Percentiles rank a stretch among this genome's conserved stretches.
phyloP scores from a whole-genome alignment of 352 stramenopile species.

The Phytophthora fragariaefolia region DNA sequence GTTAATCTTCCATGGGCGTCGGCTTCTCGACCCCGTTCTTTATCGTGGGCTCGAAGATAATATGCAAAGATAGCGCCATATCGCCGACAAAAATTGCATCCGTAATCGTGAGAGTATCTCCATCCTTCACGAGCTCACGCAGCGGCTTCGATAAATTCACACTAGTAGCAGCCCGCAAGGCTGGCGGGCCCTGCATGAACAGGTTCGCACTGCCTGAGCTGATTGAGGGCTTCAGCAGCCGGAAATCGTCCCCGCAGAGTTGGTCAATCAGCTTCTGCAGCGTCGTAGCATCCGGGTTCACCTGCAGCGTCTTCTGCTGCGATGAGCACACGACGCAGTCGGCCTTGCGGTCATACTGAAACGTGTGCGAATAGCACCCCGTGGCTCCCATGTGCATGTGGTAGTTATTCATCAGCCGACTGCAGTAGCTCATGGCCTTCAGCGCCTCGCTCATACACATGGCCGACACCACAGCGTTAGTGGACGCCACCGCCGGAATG shows the following conservation, averaged over 20 bases:
- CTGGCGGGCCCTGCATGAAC: constrained; percentile 83
- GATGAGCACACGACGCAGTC: constrained; percentile 90
- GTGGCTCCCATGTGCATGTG: constrained; percentile 98
- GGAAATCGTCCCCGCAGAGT: constrained; percentile 63
- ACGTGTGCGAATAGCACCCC: constrained; percentile 96
- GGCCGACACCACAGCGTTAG: constrained; percentile 96
- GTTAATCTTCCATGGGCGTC: constrained; percentile 33
- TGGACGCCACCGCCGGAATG: constrained; percentile 97
- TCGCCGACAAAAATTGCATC: constrained; percentile 93
- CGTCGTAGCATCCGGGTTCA: constrained; percentile 59
- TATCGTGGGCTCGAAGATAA: constrained; percentile 52
- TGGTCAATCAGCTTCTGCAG: constrained; percentile 73
- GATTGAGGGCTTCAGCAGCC: constrained; percentile 76
- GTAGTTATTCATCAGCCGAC: constrained; percentile 98
- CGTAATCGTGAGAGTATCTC: constrained; percentile 94
- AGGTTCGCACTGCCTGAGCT: constrained; percentile 66
- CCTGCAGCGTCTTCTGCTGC: constrained; percentile 62
- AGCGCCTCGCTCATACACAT: constrained; percentile 97
- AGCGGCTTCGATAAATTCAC: constrained; percentile 93
- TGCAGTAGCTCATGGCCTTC: constrained; percentile 97
- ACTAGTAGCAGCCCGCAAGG: constrained; percentile 91
- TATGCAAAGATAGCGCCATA: constrained; percentile 72
- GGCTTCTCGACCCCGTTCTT: constrained; percentile 30
- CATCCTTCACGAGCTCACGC: constrained; percentile 86
- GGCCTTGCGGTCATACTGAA: constrained; percentile 94